A percentile compares a stretch with the other conserved stretches of the same genome.
These are phyloP conservation scores for Tuber magnatum DNA, from an alignment of 495 filamentous ascomycete species.

Conservation along the genomic window DNA sequence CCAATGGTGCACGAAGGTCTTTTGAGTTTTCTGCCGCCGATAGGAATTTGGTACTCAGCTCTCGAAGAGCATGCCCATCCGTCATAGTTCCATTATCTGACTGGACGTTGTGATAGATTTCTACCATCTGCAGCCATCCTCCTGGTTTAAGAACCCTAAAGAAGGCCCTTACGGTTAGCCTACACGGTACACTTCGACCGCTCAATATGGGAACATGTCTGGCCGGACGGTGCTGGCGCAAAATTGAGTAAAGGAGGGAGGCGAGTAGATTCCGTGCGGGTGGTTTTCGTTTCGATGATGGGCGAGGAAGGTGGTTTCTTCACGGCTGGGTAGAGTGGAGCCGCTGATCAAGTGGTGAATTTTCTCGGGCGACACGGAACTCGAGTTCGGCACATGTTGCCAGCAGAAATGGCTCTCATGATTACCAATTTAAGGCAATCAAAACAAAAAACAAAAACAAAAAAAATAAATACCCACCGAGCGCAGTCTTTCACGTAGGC, in stretches of 20 bases:
- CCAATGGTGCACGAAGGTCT: conserved; percentile 61
- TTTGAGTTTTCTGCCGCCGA: conserved; percentile 60
- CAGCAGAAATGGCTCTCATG: not conserved
- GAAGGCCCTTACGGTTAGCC: not conserved
- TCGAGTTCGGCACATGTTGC: not conserved
- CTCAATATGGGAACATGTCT: not conserved
- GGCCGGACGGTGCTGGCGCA: not conserved
- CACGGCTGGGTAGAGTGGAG: not conserved
- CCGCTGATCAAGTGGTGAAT: not conserved
- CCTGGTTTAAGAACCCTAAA: conserved; percentile 55
- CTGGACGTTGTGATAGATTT: conserved; percentile 80
- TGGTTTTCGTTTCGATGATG: not conserved
- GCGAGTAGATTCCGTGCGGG: not conserved
- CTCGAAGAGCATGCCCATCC: conserved; percentile 60
- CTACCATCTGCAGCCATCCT: conserved; percentile 88
- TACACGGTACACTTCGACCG: not conserved
- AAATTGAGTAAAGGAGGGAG: not conserved
- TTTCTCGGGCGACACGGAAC: conserved; percentile 1
- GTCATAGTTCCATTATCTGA: conserved; percentile 81
- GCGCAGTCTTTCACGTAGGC: conserved; percentile 73
- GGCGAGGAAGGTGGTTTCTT: not conserved
- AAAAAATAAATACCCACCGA: conserved; percentile 44
- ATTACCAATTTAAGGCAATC: not conserved
- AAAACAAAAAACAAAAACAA: conserved; percentile 8
- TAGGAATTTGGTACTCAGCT: conserved; percentile 66